Conservation (phyloP, 2,329 filamentous ascomycete species). For the Colletotrichum truncatum region DNA sequence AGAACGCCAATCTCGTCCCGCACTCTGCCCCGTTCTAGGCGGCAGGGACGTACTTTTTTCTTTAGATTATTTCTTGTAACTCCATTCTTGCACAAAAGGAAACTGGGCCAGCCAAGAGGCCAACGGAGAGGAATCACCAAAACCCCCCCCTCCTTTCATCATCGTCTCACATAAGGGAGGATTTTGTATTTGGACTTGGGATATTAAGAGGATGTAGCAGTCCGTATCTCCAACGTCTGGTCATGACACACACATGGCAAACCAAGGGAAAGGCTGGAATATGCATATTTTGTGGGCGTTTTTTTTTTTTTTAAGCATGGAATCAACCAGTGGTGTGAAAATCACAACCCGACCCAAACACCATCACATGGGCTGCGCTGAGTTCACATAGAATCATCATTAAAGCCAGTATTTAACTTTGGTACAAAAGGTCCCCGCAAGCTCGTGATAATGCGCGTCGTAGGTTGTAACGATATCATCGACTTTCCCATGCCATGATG, state of each 20-base stretch:
- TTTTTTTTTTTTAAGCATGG: slow-evolving; percentile 16
- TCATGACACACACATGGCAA: neutral
- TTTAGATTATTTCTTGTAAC: neutral
- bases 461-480: no score
- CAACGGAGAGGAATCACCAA: neutral
- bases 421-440: neutral
- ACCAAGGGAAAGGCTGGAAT: slow-evolving; percentile 19
- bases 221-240: neutral
- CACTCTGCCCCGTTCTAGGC: slow-evolving; percentile 19
- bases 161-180: neutral
- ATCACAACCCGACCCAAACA: neutral
- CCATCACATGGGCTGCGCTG: slow-evolving; percentile 8
- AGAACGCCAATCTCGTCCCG: neutral
- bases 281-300: slow-evolving; percentile 29
- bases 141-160: neutral
- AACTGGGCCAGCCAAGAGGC: neutral
- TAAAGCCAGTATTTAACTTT: slow-evolving; percentile 4
- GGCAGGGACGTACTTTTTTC: neutral
- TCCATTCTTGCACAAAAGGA: slow-evolving; percentile 19
- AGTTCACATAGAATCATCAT: slow-evolving; percentile 26
- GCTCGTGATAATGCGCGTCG: no score
- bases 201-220: neutral
- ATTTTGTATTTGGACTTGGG: slow-evolving; percentile 11
- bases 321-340: slow-evolving; percentile 1
- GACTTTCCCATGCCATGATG: no score